Evolutionary conservation across 768 basidiomycete genomes (phyloP).

Genomic region (Auricularia sp.): DNA sequence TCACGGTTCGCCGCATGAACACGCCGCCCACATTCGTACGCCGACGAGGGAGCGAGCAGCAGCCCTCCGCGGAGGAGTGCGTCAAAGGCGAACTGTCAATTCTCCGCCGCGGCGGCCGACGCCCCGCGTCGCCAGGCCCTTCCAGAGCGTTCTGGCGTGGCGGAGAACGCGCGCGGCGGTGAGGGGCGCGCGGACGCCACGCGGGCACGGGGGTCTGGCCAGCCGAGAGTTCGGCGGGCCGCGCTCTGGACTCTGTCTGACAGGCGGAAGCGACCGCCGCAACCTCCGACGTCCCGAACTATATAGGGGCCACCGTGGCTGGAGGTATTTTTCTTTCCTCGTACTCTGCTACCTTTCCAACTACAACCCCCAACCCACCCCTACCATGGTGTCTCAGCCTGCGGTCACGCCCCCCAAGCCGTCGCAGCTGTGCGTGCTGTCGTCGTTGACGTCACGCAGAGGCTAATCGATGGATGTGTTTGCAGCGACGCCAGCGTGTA

Average conservation of each 20-base stretch:
- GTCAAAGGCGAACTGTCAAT: too few species aligned
- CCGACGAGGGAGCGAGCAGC: too few species aligned
- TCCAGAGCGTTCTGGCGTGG: neutral
- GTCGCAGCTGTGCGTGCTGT: neutral
- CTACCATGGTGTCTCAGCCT: neutral
- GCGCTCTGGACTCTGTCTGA: neutral
- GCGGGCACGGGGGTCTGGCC: neutral
- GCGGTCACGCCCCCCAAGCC: neutral
- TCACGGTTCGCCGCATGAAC: too few species aligned
- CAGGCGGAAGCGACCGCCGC: neutral
- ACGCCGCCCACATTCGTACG: too few species aligned
- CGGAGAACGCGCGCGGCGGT: neutral
- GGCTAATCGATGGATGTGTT: neutral
- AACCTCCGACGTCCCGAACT: neutral
- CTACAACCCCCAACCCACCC: neutral
- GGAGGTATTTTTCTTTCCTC: neutral
- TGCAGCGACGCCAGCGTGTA: neutral
- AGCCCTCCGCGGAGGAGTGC: too few species aligned
- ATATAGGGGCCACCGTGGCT: neutral
- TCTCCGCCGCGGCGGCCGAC: too few species aligned
- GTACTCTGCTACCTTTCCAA: neutral
- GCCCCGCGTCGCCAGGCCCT: too few species aligned
- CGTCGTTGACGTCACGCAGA: neutral
- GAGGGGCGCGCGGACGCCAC: neutral
- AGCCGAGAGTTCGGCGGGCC: neutral